Evolutionary conservation across 2,329 filamentous ascomycete species (phyloP), one percentile per base, ranked within the genome.

Genomic region (Penicillium sclerotigenum): DNA sequence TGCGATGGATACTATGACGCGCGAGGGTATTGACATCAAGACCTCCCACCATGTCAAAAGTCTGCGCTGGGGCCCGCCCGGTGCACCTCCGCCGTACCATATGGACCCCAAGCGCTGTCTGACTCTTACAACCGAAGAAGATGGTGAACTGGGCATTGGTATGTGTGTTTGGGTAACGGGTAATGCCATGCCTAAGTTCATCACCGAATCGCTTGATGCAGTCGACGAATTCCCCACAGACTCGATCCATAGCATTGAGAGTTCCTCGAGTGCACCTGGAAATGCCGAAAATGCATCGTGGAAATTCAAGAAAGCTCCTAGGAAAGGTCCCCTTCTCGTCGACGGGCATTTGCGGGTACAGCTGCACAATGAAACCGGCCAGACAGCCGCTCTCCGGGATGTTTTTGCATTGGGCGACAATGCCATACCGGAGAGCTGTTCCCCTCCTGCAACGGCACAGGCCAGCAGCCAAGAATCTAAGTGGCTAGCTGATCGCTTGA

Each of bases 81-180:
- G 70, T 31, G 67, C 64, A 0, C 38, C 63, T 3, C 66, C 69
- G 10, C 74, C 73, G 4, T 65, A 74, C 29, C 65, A 72, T 13
- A 75, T 75, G 65, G 73, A 77, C 38, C 71, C 76, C 1, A 77
- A 79, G 53, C 69, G 74, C 8, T 71, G 75, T 47, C 68, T 79
- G 13, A 86, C 83, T 0, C 70, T 86, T 34, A 80, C 76, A 11
- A 75, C 83, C 3, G 78, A 81, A 57, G 82, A 86, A 61, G 79
- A 83, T 54, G 83, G 83, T 1, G 81, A 85, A 43, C 71, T 83
- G 2, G 82, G 82, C 0, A 75, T 83, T 0, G 83, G 83, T 1
- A 83, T 86, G 81, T 83, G 75, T 53, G 82, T 86, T 10, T 86
- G 83, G 83, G 80, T 75, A 14, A 75, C 73, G 0, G 73, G 73